These are phyloP conservation scores for Chrysopogon serrulatus DNA, from an alignment of 176 grass and related monocot species.

Conservation along the genomic window DNA sequence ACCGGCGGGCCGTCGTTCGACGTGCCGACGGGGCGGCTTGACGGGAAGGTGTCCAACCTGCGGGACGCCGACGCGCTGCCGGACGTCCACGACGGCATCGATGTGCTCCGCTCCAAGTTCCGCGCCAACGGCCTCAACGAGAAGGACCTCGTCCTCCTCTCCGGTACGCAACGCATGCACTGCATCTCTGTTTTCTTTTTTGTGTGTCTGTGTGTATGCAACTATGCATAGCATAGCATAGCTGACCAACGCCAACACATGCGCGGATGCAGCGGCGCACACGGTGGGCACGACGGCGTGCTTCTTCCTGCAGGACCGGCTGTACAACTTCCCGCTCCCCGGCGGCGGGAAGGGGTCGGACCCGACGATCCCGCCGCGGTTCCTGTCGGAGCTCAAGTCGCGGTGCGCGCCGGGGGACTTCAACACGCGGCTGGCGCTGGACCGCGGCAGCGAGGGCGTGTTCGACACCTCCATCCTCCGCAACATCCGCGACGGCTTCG, in stretches of 20 bases:
- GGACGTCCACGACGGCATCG: conserved; percentile 46
- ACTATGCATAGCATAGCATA: too few relatives aligned
- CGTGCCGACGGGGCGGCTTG: conserved; percentile 70
- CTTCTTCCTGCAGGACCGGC: conserved; percentile 74
- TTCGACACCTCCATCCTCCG: conserved; percentile 78
- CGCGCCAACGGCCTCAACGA: conserved; percentile 56
- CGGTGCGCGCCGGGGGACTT: conserved; percentile 67
- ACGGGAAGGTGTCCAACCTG: conserved; percentile 46
- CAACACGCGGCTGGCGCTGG: conserved; percentile 61
- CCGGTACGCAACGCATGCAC: conserved; percentile 13
- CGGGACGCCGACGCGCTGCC: conserved; percentile 58
- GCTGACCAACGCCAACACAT: too few relatives aligned
- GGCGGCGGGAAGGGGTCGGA: conserved; percentile 35
- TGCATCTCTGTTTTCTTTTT: not conserved
- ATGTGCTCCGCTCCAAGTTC: conserved; percentile 62
- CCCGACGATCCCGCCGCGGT: conserved; percentile 47
- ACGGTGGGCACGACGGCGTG: conserved; percentile 91
- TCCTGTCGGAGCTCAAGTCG: conserved; percentile 57
- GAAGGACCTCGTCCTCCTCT: conserved; percentile 80
- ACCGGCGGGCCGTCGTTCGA: conserved; percentile 64
- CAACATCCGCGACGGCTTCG: conserved; percentile 80
- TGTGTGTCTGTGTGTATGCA: not conserved
- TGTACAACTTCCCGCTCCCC: conserved; percentile 64
- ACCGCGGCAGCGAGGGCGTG: conserved; percentile 53
- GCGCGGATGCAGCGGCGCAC: conserved; percentile 49